A percentile compares a stretch with the other conserved stretches of the same genome.
Evolutionary conservation across 352 stramenopile species (phyloP).

Genomic region (Phytophthora podocarpi): DNA sequence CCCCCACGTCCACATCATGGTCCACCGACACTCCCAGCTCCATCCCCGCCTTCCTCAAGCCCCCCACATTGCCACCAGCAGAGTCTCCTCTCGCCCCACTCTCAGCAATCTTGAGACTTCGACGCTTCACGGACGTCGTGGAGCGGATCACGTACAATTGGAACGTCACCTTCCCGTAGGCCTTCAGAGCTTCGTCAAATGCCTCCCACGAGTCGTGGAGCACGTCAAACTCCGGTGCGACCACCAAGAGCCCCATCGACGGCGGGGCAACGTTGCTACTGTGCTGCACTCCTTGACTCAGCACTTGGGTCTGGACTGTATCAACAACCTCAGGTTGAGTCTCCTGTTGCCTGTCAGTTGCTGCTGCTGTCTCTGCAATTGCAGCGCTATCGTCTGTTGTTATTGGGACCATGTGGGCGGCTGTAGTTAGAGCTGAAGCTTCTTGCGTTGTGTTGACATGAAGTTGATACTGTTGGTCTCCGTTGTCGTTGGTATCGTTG

Average conservation of each 20-base stretch:
- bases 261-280: background rate
- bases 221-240: constrained; percentile 48
- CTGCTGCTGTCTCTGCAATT: constrained; percentile 4
- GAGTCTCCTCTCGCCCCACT: constrained; percentile 27
- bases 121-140: constrained; percentile 73
- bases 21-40: background rate
- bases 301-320: background rate
- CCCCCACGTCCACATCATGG: background rate
- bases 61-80: background rate
- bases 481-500: constrained; percentile 10
- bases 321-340: background rate
- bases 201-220: constrained; percentile 68
- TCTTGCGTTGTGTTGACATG: background rate
- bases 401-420: background rate
- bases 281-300: background rate
- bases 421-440: background rate
- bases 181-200: constrained; percentile 68
- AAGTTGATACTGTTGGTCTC: constrained; percentile 6
- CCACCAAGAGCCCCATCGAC: constrained; percentile 25
- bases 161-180: constrained; percentile 63
- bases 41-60: constrained; percentile 1
- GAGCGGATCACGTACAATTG: constrained; percentile 82
- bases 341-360: background rate
- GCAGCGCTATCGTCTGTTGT: background rate
- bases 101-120: constrained; percentile 73